phyloP scores from a whole-genome alignment of 306 rosid genomes.

The Oxytropis ochrocephala region DNA sequence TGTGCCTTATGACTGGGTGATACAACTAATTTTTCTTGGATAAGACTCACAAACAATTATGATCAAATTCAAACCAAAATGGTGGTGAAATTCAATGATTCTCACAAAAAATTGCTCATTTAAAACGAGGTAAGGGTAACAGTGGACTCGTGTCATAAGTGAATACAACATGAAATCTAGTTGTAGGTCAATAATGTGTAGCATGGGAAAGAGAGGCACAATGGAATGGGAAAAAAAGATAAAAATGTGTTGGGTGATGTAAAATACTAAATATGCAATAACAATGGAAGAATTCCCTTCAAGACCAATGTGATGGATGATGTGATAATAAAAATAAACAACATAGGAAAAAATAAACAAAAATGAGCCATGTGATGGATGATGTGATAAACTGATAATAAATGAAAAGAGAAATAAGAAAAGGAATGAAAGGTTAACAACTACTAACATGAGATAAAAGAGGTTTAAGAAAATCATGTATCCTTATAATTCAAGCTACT shows the following conservation, averaged over 20 bases:
- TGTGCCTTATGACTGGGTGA: not conserved
- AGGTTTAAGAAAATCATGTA: not conserved
- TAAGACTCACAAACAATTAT: not conserved
- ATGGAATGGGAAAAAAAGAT: not conserved
- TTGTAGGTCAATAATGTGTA: not conserved
- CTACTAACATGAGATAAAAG: not conserved
- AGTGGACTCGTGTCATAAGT: not conserved
- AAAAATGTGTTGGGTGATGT: too few relatives aligned
- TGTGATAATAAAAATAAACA: too few relatives aligned
- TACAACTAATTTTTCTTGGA: not conserved
- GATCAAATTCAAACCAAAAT: not conserved
- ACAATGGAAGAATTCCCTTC: too few relatives aligned
- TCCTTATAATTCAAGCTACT: not conserved
- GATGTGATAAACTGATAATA: not conserved
- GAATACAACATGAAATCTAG: too few relatives aligned
- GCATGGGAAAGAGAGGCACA: not conserved
- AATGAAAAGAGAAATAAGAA: not conserved
- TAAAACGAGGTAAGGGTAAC: not conserved
- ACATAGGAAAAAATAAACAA: too few relatives aligned
- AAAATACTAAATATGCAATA: too few relatives aligned
- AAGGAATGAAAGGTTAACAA: not conserved
- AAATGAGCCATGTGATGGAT: too few relatives aligned
- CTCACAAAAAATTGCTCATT: not conserved
- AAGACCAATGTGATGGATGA: too few relatives aligned
- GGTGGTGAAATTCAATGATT: constrained; percentile 20